Evolutionary conservation across 2,329 filamentous ascomycete genomes (phyloP).

Genomic region (Leptosphaerulina australis): DNA sequence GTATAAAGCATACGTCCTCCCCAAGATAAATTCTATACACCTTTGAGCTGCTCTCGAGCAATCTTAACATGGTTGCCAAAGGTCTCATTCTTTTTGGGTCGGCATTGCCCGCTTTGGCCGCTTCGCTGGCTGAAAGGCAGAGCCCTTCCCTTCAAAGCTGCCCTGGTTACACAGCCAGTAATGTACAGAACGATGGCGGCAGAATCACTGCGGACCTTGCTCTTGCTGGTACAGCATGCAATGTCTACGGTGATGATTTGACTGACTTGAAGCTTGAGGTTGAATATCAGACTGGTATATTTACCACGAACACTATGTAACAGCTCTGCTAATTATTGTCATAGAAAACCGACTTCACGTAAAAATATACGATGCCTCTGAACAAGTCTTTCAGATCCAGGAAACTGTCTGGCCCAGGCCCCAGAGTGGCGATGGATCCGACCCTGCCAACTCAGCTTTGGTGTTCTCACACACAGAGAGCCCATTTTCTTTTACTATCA

Average conservation of each 20-base stretch:
- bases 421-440: slow-evolving; percentile 33
- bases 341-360: slow-evolving; percentile 71
- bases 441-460: slow-evolving; percentile 53
- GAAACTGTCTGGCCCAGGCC: slow-evolving; percentile 70
- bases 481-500: slow-evolving; percentile 72
- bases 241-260: slow-evolving; percentile 65
- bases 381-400: slow-evolving; percentile 75
- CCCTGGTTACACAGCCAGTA: slow-evolving; percentile 70
- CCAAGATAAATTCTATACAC: neutral
- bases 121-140: slow-evolving; percentile 26
- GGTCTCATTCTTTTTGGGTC: slow-evolving; percentile 30
- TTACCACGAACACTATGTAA: slow-evolving; percentile 63
- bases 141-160: slow-evolving; percentile 51
- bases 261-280: slow-evolving; percentile 61
- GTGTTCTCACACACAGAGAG: slow-evolving; percentile 60
- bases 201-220: slow-evolving; percentile 71
- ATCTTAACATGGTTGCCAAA: slow-evolving; percentile 32
- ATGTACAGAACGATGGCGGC: slow-evolving; percentile 58
- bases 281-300: slow-evolving; percentile 64
- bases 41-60: slow-evolving; percentile 6
- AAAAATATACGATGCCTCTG: slow-evolving; percentile 70
- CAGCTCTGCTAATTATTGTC: slow-evolving; percentile 38
- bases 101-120: slow-evolving; percentile 28
- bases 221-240: slow-evolving; percentile 69
- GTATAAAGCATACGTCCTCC: slow-evolving; percentile 6